A percentile compares a stretch with the other conserved stretches of the same genome.
Conservation (phyloP, 495 filamentous ascomycete genomes). For the Neurospora terricola region DNA sequence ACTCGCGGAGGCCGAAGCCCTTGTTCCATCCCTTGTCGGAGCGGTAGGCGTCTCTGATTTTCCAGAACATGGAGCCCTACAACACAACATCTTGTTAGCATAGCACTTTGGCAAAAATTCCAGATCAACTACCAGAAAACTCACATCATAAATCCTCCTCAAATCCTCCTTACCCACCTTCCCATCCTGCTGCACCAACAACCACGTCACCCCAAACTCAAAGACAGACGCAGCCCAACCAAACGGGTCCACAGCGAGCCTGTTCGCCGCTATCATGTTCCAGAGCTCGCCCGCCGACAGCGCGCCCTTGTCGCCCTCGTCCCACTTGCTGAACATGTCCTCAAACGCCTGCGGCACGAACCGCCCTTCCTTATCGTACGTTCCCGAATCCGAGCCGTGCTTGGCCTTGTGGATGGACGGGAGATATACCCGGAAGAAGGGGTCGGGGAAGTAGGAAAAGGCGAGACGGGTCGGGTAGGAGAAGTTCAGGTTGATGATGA, state of each 20-base stretch:
- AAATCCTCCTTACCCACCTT: conserved; percentile 39
- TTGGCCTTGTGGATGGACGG: conserved; percentile 43
- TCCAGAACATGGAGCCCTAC: conserved; percentile 22
- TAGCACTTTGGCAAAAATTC: neutral
- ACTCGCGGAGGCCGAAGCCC: conserved; percentile 14
- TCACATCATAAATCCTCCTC: conserved; percentile 31
- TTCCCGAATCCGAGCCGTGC: conserved; percentile 45
- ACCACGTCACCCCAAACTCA: conserved; percentile 37
- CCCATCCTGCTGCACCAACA: conserved; percentile 38
- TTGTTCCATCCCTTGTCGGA: conserved; percentile 18
- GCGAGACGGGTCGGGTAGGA: conserved; percentile 39
- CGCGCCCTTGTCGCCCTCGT: conserved; percentile 14
- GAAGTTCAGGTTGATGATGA: conserved; percentile 41
- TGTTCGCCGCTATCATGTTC: conserved; percentile 10
- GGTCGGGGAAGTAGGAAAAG: conserved; percentile 32
- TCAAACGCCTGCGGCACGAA: conserved; percentile 48
- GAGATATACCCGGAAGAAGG: conserved; percentile 39
- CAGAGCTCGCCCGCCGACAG: conserved; percentile 10
- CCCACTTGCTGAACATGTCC: conserved; percentile 49
- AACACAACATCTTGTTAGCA: neutral
- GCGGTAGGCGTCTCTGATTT: conserved; percentile 16
- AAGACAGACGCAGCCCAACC: conserved; percentile 27
- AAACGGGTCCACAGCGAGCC: conserved; percentile 15
- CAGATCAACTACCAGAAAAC: no score
- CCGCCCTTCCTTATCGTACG: conserved; percentile 44